Evolutionary conservation across 495 filamentous ascomycete species (phyloP).

Genomic region (Tuber melanosporum): DNA sequence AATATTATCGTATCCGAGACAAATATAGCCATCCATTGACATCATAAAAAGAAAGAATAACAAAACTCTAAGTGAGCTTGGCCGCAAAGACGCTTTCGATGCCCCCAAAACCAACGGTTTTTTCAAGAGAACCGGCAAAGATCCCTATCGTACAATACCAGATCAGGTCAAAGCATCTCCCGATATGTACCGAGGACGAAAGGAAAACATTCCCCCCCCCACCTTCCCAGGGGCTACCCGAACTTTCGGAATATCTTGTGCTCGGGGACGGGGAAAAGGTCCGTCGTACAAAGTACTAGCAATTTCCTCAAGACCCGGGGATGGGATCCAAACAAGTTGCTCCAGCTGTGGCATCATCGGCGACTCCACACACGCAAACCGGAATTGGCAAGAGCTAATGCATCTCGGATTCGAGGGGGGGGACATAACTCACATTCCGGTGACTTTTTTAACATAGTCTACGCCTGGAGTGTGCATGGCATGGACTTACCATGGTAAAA

Average conservation of each 20-base stretch:
- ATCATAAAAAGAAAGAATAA: background rate
- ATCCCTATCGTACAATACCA: too few species aligned
- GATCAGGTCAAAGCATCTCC: too few species aligned
- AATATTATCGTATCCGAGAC: background rate
- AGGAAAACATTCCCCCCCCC: too few species aligned
- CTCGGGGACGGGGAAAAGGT: too few species aligned
- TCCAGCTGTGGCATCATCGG: too few species aligned
- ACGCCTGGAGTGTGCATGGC: background rate
- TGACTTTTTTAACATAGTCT: background rate
- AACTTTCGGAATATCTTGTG: too few species aligned
- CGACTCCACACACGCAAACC: background rate
- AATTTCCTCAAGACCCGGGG: background rate
- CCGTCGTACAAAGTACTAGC: too few species aligned
- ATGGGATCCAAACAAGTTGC: background rate
- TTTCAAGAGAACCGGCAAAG: background rate
- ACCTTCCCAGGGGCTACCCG: too few species aligned
- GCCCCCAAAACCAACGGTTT: background rate
- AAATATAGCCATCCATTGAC: background rate
- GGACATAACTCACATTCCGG: background rate
- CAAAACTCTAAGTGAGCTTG: background rate
- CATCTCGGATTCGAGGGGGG: too few species aligned
- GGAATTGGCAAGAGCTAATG: background rate
- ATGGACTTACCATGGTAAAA: background rate
- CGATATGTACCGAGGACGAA: too few species aligned
- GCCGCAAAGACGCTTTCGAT: background rate